These are phyloP conservation scores for Somion occarium DNA, from an alignment of 1,284 basidiomycete species.

Conservation along the genomic window DNA sequence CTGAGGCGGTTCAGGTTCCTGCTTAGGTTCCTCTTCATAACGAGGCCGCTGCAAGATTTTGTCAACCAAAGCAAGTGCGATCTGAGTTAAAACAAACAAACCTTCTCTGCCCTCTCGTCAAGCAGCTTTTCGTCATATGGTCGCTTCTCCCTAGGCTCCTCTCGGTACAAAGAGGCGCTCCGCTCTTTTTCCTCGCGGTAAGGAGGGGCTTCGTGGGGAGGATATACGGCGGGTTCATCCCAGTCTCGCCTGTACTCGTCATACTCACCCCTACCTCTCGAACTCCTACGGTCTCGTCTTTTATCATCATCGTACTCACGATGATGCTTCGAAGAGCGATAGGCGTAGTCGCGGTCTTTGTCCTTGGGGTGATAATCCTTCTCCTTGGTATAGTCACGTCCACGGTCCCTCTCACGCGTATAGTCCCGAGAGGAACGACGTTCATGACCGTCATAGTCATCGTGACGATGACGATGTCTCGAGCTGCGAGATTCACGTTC, in stretches of 20 bases:
- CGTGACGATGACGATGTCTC: conserved; percentile 19
- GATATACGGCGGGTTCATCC: conserved; percentile 36
- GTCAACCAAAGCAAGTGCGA: conserved; percentile 5
- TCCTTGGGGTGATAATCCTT: conserved; percentile 29
- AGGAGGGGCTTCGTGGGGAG: conserved; percentile 17
- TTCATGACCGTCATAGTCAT: conserved; percentile 21
- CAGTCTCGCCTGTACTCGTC: conserved; percentile 27
- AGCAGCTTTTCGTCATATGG: conserved; percentile 42
- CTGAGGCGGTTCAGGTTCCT: conserved; percentile 16
- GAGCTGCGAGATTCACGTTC: conserved; percentile 32
- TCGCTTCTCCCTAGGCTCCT: conserved; percentile 39
- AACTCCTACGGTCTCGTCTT: conserved; percentile 25
- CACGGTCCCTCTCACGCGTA: neutral
- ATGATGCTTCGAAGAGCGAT: conserved; percentile 32
- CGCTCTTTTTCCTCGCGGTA: conserved; percentile 43
- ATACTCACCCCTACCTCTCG: conserved; percentile 23
- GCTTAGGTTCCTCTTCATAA: conserved; percentile 41
- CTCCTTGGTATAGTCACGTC: conserved; percentile 30
- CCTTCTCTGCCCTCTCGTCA: conserved; percentile 57
- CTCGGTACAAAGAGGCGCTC: conserved; percentile 41
- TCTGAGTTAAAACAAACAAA: conserved; percentile 26
- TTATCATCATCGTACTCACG: conserved; percentile 46
- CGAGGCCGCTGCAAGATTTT: conserved; percentile 41
- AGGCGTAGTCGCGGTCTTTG: conserved; percentile 24
- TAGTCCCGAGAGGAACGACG: conserved; percentile 15